A percentile compares a stretch with the other conserved stretches of the same genome.
phyloP scores from a whole-genome alignment of 352 stramenopile species.

The Globisporangium camurandrum region DNA sequence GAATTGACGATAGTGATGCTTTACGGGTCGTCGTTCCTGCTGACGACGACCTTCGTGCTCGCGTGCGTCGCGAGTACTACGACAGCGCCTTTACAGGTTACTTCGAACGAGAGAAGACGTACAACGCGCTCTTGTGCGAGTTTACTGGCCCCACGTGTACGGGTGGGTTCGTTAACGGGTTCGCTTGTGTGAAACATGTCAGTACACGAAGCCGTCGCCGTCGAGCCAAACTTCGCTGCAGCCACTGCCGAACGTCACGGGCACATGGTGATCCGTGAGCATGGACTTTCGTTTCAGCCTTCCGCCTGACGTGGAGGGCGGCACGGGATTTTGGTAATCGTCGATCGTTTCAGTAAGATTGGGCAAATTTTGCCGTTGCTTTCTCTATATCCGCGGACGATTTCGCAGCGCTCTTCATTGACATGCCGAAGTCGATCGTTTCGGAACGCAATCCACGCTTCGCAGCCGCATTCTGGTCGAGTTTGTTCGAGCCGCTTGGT shows the following conservation, averaged over 20 bases:
- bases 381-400: neutral
- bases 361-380: neutral
- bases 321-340: neutral
- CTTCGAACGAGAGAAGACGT: neutral
- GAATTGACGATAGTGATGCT: neutral
- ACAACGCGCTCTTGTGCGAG: neutral
- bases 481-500: neutral
- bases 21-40: neutral
- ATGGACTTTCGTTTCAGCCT: neutral
- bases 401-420: neutral
- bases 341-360: neutral
- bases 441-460: neutral
- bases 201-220: neutral
- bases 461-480: neutral
- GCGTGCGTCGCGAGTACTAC: neutral
- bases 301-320: neutral
- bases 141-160: neutral
- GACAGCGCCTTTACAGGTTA: neutral
- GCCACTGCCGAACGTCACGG: neutral
- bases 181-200: neutral
- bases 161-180: neutral
- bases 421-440: neutral
- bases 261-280: neutral
- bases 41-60: neutral
- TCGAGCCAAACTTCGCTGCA: neutral